Evolutionary conservation across 768 basidiomycete species (phyloP).

Genomic region (Tulasnella sp.): DNA sequence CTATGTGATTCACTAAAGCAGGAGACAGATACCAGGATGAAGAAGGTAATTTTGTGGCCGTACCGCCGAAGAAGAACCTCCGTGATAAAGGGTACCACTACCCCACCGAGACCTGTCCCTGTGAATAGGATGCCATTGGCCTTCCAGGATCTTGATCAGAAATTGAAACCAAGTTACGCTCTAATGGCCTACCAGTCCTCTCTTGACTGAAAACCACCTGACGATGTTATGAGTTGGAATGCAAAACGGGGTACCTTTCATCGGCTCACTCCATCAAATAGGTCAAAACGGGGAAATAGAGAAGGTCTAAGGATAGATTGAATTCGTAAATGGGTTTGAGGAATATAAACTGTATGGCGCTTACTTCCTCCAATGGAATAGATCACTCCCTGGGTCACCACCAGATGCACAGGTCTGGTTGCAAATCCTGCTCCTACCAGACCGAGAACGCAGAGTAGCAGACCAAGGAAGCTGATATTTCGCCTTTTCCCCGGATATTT

Average conservation of each 20-base stretch:
- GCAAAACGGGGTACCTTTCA: neutral
- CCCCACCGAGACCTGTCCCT: conserved; percentile 21
- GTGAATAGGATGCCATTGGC: conserved; percentile 21
- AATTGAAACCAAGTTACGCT: no score
- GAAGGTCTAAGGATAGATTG: neutral
- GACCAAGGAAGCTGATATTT: neutral
- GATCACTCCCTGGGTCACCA: conserved; percentile 15
- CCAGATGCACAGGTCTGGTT: neutral
- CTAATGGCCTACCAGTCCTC: conserved; percentile 14
- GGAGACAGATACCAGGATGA: neutral
- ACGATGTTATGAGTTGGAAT: no score
- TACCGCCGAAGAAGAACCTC: neutral
- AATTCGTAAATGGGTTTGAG: neutral
- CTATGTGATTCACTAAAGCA: neutral
- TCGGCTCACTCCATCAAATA: conserved; percentile 1
- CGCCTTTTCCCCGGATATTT: neutral
- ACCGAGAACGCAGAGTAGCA: conserved; percentile 1
- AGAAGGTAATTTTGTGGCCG: conserved; percentile 15
- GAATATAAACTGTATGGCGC: neutral
- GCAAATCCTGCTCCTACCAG: conserved; percentile 13
- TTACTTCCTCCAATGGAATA: conserved; percentile 13
- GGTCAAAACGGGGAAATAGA: conserved; percentile 7
- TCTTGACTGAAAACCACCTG: conserved; percentile 18
- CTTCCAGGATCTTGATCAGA: neutral
- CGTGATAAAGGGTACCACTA: neutral